These are phyloP conservation scores for Xylariales sp. DNA, from an alignment of 2,329 filamentous ascomycete species.

Conservation along the genomic window DNA sequence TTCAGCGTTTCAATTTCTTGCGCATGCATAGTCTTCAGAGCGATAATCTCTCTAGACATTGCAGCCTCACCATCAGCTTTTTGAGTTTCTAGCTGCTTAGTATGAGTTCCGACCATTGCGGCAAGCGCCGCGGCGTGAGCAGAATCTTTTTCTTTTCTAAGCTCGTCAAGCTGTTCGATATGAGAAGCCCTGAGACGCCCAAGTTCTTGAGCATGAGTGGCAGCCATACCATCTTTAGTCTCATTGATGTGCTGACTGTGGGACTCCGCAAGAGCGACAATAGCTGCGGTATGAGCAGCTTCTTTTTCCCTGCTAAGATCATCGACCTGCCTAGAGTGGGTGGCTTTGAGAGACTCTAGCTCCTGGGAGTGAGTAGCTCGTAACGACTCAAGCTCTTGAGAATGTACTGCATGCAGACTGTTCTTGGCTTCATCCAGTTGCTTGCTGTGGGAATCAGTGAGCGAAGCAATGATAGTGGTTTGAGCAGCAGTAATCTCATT, in stretches of 20 bases:
- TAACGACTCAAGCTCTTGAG: constrained; percentile 38
- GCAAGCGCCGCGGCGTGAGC: constrained; percentile 45
- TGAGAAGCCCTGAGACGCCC: constrained; percentile 38
- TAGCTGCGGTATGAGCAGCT: constrained; percentile 41
- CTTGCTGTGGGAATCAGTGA: constrained; percentile 34
- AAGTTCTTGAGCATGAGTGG: constrained; percentile 40
- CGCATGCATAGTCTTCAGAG: constrained; percentile 46
- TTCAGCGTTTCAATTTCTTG: constrained; percentile 48
- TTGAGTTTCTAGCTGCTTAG: constrained; percentile 44
- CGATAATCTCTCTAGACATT: constrained; percentile 45
- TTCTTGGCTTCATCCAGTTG: constrained; percentile 40
- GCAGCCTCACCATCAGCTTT: constrained; percentile 45
- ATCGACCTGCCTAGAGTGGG: constrained; percentile 39
- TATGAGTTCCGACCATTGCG: constrained; percentile 44
- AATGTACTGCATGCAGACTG: constrained; percentile 36
- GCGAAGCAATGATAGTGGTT: constrained; percentile 42
- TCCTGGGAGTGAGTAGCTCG: constrained; percentile 36
- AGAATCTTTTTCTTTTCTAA: constrained; percentile 40
- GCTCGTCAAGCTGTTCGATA: constrained; percentile 40
- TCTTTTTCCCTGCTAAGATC: constrained; percentile 42
- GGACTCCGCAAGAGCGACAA: constrained; percentile 36
- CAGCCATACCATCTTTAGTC: constrained; percentile 33
- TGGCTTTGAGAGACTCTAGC: constrained; percentile 38
- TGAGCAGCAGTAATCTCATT: constrained; percentile 39
- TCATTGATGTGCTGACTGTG: constrained; percentile 39